Conservation (phyloP, 2,329 filamentous ascomycete genomes). For the Drechslera avenae region DNA sequence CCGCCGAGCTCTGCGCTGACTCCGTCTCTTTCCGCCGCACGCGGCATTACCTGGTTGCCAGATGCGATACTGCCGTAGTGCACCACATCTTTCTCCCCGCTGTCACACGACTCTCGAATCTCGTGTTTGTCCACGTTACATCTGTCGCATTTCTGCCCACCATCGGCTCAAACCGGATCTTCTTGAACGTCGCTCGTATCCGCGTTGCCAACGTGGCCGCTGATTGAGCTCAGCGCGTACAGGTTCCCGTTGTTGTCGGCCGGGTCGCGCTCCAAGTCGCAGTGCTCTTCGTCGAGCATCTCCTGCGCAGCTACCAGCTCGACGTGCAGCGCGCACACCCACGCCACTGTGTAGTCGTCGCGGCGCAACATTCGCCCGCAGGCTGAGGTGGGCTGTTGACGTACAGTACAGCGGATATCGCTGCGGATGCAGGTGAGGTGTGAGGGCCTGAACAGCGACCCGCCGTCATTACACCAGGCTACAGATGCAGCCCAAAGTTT, state of each 20-base stretch:
- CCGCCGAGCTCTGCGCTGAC: slow-evolving; percentile 1
- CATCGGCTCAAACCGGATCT: slow-evolving; percentile 47
- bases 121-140: too few relatives aligned
- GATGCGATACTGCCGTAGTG: slow-evolving; percentile 46
- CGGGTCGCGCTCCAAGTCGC: too few relatives aligned
- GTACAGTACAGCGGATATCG: too few relatives aligned
- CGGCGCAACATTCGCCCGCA: slow-evolving; percentile 10
- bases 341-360: slow-evolving; percentile 23
- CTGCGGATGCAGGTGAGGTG: too few relatives aligned
- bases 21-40: not conserved
- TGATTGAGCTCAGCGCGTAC: too few relatives aligned
- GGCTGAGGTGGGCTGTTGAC: too few relatives aligned
- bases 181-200: slow-evolving; percentile 36
- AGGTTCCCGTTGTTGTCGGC: slow-evolving; percentile 27
- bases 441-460: too few relatives aligned
- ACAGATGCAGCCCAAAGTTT: too few relatives aligned
- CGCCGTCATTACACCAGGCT: too few relatives aligned
- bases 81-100: slow-evolving; percentile 15
- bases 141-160: too few relatives aligned
- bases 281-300: slow-evolving; percentile 21
- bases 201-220: slow-evolving; percentile 28
- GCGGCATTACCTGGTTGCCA: not conserved
- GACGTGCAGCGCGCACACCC: slow-evolving; percentile 20
- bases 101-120: too few relatives aligned
- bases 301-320: slow-evolving; percentile 20